A percentile compares a stretch with the other conserved stretches of the same genome.
These are phyloP conservation scores for Candida krabiensis DNA, from an alignment of 805 yeast species.

Conservation along the genomic window DNA sequence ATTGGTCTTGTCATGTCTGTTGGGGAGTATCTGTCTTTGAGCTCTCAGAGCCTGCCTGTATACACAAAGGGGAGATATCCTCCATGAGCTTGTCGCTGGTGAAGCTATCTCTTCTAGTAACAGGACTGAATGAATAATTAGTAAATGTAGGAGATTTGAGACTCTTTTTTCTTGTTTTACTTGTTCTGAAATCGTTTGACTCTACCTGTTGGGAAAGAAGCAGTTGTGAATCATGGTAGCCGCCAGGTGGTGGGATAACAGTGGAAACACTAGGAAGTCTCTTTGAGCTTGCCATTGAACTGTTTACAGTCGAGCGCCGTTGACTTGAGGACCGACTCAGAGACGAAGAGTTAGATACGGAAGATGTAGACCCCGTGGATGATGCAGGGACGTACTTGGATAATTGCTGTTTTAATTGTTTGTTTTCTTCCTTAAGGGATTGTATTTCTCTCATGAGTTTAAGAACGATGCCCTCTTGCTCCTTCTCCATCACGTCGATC, in stretches of 20 bases:
- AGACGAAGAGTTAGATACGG: constrained; percentile 21
- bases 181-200: constrained; percentile 13
- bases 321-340: constrained; percentile 23
- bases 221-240: constrained; percentile 7
- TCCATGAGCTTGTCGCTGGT: constrained; percentile 12
- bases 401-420: constrained; percentile 35
- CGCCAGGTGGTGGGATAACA: constrained; percentile 2
- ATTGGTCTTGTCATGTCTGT: too few relatives aligned
- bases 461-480: constrained; percentile 74
- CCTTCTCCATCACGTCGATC: constrained; percentile 64
- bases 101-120: constrained; percentile 12
- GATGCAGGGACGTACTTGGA: constrained; percentile 18
- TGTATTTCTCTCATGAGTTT: constrained; percentile 64
- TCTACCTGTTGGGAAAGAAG: constrained; percentile 3
- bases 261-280: constrained; percentile 19
- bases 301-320: constrained; percentile 26
- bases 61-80: constrained; percentile 20
- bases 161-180: constrained; percentile 18
- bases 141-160: constrained; percentile 17
- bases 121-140: constrained; percentile 19
- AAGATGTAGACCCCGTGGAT: constrained; percentile 14
- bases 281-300: constrained; percentile 23
- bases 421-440: constrained; percentile 52
- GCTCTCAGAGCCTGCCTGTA: constrained; percentile 6
- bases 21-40: too few relatives aligned